Conservation (phyloP, 495 filamentous ascomycete species). For the Podospora australis region DNA sequence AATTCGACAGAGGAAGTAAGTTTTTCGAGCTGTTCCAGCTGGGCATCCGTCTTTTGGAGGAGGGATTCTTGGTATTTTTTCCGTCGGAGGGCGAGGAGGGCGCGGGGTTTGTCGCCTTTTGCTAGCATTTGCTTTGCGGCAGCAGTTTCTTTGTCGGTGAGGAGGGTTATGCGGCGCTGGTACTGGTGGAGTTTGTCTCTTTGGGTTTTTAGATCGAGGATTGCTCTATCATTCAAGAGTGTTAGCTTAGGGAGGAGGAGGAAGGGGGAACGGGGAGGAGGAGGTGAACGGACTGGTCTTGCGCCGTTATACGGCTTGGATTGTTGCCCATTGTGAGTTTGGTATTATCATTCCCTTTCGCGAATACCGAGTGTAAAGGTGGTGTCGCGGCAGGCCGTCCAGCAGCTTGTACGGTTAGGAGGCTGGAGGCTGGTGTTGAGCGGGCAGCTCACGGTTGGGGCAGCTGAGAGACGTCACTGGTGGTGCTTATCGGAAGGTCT, state of each 20-base stretch:
- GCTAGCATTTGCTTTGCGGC: constrained; percentile 77
- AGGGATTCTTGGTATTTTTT: constrained; percentile 97
- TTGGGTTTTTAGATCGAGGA: constrained; percentile 94
- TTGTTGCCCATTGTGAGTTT: constrained; percentile 36
- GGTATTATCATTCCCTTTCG: too few species aligned
- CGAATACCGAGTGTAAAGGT: too few species aligned
- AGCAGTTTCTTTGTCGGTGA: constrained; percentile 75
- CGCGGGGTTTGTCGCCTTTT: constrained; percentile 66
- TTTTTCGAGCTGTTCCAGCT: constrained; percentile 81
- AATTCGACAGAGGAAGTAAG: constrained; percentile 84
- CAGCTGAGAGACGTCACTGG: constrained; percentile 7
- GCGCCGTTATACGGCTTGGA: constrained; percentile 40
- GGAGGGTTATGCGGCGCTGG: constrained; percentile 74
- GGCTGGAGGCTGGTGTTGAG: neutral
- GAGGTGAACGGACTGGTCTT: constrained; percentile 34
- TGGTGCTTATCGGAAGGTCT: neutral
- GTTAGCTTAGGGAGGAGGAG: neutral
- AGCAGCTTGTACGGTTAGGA: neutral
- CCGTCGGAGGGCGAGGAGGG: constrained; percentile 81
- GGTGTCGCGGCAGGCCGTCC: too few species aligned
- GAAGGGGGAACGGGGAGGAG: neutral
- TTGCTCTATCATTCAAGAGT: constrained; percentile 47
- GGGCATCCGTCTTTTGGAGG: constrained; percentile 80
- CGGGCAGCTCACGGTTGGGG: too few species aligned
- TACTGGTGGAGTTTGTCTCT: constrained; percentile 95